phyloP scores from a whole-genome alignment of 2,329 filamentous ascomycete genomes.

The Coleophoma eucalyptorum region DNA sequence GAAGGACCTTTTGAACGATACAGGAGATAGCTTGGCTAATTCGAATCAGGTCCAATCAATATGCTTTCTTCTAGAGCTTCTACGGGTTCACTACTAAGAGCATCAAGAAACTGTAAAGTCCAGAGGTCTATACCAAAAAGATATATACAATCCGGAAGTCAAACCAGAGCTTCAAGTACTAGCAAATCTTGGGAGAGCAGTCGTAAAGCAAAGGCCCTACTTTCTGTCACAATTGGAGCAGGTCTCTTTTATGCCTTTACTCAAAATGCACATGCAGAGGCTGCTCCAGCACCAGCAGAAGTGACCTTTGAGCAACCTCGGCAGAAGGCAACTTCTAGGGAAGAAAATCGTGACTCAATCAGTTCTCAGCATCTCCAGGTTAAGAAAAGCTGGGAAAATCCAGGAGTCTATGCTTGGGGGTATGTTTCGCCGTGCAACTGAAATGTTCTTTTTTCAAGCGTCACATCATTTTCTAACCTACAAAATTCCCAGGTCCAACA shows the following conservation, averaged over 20 bases:
- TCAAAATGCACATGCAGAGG: conserved; percentile 21
- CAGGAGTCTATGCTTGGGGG: conserved; percentile 92
- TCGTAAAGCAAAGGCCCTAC: conserved; percentile 12
- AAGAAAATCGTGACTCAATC: conserved; percentile 71
- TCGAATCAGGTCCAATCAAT: background rate
- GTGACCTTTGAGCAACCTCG: conserved; percentile 67
- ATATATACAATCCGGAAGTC: conserved; percentile 13
- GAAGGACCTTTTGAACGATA: too few species aligned
- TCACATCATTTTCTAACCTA: too few species aligned
- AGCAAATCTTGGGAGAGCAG: conserved; percentile 5
- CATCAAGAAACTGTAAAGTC: conserved; percentile 7
- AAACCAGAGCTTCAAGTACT: conserved; percentile 10
- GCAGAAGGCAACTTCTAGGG: conserved; percentile 53
- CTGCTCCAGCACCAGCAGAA: conserved; percentile 37
- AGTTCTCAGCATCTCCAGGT: conserved; percentile 87
- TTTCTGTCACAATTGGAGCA: conserved; percentile 17
- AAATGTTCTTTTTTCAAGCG: too few species aligned
- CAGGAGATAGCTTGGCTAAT: too few species aligned
- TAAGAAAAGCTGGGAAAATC: conserved; percentile 74
- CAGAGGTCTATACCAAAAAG: conserved; percentile 10
- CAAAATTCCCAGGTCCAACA: conserved; percentile 52
- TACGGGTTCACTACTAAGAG: conserved; percentile 7
- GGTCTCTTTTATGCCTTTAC: conserved; percentile 20
- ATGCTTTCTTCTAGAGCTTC: conserved; percentile 17
- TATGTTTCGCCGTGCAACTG: too few species aligned